Evolutionary conservation across 139 green algal species (phyloP).

Genomic region (Volvox africanus): DNA sequence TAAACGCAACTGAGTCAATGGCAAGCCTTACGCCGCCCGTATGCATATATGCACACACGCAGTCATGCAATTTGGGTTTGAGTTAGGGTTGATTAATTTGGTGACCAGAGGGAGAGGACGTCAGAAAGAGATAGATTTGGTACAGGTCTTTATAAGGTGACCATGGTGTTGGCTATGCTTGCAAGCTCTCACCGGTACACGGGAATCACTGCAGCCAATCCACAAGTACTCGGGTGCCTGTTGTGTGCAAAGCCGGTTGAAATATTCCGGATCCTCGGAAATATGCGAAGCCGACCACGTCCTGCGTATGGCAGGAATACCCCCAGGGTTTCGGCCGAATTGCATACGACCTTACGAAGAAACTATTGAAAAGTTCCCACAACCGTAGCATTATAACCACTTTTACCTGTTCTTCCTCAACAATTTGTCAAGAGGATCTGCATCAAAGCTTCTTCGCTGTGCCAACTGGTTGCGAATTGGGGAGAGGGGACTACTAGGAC

Average conservation of each 20-base stretch:
- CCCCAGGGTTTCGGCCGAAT: background rate
- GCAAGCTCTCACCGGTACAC: slow-evolving; percentile 34
- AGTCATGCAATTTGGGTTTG: no score
- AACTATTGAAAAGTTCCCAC: background rate
- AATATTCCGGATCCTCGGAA: slow-evolving; percentile 44
- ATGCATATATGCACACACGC: no score
- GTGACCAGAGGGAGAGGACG: no score
- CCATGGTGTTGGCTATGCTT: no score
- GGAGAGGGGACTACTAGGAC: background rate
- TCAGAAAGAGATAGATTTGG: no score
- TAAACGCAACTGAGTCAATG: no score
- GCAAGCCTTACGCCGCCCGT: no score
- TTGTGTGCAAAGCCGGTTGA: slow-evolving; percentile 21
- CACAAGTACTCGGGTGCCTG: slow-evolving; percentile 85
- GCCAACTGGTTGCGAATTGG: background rate
- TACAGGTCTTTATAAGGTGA: no score
- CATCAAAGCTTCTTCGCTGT: background rate
- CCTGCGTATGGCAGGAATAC: background rate
- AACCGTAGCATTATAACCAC: no score
- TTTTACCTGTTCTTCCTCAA: slow-evolving; percentile 13
- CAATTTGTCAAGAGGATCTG: slow-evolving; percentile 19
- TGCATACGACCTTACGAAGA: background rate
- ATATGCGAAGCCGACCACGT: background rate
- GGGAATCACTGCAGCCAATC: slow-evolving; percentile 86
- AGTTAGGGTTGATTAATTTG: no score